phyloP scores from a whole-genome alignment of 495 filamentous ascomycete genomes.

The Penicillium pulvis region DNA sequence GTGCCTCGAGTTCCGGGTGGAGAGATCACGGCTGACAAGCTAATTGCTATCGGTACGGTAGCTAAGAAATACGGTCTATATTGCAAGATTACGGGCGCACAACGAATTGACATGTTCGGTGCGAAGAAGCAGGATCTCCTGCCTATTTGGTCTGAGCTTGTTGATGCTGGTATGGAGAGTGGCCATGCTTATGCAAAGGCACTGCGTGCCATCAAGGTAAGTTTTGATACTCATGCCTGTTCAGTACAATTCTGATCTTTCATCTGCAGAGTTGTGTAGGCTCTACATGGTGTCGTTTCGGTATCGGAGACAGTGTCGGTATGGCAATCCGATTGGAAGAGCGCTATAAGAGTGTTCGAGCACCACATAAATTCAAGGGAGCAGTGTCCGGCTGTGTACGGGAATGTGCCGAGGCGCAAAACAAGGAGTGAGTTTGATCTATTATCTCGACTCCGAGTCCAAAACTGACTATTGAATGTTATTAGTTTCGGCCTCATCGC shows the following conservation, averaged over 20 bases:
- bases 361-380: conserved; percentile 92
- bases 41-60: conserved; percentile 85
- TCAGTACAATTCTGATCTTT: background rate
- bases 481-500: conserved; percentile 86
- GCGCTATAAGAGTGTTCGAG: conserved; percentile 90
- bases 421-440: conserved; percentile 70
- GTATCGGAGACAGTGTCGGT: conserved; percentile 93
- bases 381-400: conserved; percentile 90
- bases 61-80: conserved; percentile 89
- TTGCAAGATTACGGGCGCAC: conserved; percentile 93
- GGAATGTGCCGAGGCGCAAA: conserved; percentile 95
- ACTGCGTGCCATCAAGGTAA: conserved; percentile 80
- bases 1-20: conserved; percentile 84
- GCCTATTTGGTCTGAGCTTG: conserved; percentile 83
- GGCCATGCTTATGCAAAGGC: conserved; percentile 96
- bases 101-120: conserved; percentile 95
- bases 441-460: no score
- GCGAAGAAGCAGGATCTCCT: conserved; percentile 90
- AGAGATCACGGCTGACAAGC: conserved; percentile 89
- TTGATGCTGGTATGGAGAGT: conserved; percentile 92
- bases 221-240: background rate
- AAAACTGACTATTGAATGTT: conserved; percentile 11
- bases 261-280: conserved; percentile 76
- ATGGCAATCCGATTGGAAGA: conserved; percentile 93
- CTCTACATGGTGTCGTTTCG: conserved; percentile 92